Conservation (phyloP, 208 protist genomes). For the Endotrypanum monterogeii region DNA sequence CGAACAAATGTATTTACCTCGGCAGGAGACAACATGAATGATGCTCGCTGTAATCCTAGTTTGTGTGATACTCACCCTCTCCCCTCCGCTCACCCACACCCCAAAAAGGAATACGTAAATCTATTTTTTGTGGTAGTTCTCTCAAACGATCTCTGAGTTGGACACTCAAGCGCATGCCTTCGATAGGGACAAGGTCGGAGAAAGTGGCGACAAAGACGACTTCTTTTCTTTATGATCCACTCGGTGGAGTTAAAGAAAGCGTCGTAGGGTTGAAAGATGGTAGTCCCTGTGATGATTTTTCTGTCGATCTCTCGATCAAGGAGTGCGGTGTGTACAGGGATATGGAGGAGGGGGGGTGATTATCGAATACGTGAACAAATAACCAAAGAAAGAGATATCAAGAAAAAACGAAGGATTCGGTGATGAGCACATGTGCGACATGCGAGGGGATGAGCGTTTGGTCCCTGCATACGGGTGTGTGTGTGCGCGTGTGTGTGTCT, state of each 20-base stretch:
- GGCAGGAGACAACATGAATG: slow-evolving; percentile 11
- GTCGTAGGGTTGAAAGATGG: background rate
- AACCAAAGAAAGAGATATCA: background rate
- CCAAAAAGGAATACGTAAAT: background rate
- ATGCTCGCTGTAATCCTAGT: background rate
- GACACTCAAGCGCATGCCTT: background rate
- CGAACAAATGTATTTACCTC: slow-evolving; percentile 46
- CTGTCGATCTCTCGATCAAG: background rate
- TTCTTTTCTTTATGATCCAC: no score
- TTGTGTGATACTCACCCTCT: background rate
- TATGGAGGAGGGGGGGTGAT: no score
- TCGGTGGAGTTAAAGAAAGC: no score
- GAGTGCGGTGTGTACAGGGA: background rate
- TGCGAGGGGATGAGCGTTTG: no score
- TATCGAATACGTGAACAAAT: no score
- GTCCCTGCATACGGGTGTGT: no score
- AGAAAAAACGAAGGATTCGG: background rate
- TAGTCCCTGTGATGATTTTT: background rate
- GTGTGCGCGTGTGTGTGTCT: no score
- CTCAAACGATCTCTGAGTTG: background rate
- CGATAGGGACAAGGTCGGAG: background rate
- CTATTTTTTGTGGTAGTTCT: background rate
- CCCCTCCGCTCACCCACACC: no score
- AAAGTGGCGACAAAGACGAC: no score
- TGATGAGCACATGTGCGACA: background rate